These are phyloP conservation scores for Sodiomyces alkalinus DNA, from an alignment of 2,329 filamentous ascomycete species.

Conservation along the genomic window DNA sequence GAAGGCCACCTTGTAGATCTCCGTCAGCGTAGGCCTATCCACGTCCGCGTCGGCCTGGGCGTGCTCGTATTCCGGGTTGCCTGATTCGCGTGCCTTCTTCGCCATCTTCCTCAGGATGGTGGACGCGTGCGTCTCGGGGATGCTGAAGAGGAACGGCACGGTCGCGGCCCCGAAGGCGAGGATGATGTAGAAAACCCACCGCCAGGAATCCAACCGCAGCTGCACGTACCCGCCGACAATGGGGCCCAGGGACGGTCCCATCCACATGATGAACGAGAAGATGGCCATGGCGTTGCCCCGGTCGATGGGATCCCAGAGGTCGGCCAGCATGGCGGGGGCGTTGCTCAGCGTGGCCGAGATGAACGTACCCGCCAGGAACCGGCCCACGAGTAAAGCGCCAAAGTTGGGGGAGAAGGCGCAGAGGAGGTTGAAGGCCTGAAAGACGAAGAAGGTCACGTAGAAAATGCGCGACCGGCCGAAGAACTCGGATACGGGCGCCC, in stretches of 20 bases:
- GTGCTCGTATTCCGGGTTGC: conserved; percentile 35
- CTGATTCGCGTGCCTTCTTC: conserved; percentile 28
- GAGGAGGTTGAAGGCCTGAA: conserved; percentile 34
- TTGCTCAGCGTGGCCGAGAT: conserved; percentile 34
- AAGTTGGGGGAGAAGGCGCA: conserved; percentile 41
- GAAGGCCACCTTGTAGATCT: conserved; percentile 34
- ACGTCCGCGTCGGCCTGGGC: conserved; percentile 32
- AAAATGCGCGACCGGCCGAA: conserved; percentile 40
- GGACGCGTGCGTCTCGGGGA: conserved; percentile 40
- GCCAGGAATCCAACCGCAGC: conserved; percentile 36
- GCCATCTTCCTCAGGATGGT: conserved; percentile 39
- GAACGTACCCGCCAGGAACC: conserved; percentile 40
- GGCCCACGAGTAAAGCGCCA: conserved; percentile 32
- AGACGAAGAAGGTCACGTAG: conserved; percentile 30
- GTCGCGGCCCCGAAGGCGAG: conserved; percentile 24
- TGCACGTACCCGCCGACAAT: conserved; percentile 42
- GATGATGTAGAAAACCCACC: conserved; percentile 35
- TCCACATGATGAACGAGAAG: conserved; percentile 37
- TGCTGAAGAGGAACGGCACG: conserved; percentile 36
- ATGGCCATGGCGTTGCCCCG: conserved; percentile 37
- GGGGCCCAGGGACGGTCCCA: conserved; percentile 36
- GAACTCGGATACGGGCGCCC: conserved; percentile 41
- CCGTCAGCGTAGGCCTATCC: conserved; percentile 21
- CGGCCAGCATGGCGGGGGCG: conserved; percentile 34
- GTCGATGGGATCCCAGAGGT: conserved; percentile 36